Percentiles rank a stretch among this genome's conserved stretches.
Conservation (phyloP, 768 basidiomycete species). For the Coprinopsis strossmayeri region DNA sequence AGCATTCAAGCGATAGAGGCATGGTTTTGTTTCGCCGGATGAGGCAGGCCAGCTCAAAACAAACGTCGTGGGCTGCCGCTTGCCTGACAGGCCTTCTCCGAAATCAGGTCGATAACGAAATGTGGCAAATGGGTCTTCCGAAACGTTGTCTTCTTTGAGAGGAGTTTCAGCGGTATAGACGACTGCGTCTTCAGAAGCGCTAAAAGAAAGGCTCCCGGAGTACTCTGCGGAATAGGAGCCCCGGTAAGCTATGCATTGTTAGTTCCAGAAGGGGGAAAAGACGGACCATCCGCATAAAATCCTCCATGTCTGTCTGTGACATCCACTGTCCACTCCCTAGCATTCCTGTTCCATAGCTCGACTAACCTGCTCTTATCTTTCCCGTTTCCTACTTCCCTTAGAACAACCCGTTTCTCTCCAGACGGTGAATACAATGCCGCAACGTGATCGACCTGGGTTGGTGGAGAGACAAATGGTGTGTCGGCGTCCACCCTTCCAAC, state of each 20-base stretch:
- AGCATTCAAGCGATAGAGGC: slow-evolving; percentile 11
- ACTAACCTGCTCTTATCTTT: slow-evolving; percentile 40
- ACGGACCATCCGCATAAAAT: slow-evolving; percentile 58
- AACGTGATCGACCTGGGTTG: slow-evolving; percentile 15
- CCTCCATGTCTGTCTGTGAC: slow-evolving; percentile 52
- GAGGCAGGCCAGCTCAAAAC: slow-evolving; percentile 39
- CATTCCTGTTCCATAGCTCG: slow-evolving; percentile 49
- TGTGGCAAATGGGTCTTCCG: slow-evolving; percentile 31
- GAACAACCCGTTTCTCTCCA: slow-evolving; percentile 33
- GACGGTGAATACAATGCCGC: slow-evolving; percentile 6
- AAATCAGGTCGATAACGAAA: slow-evolving; percentile 54
- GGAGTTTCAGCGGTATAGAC: slow-evolving; percentile 60
- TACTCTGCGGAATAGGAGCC: too few relatives aligned
- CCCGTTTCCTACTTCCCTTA: slow-evolving; percentile 37
- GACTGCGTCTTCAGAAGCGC: slow-evolving; percentile 42
- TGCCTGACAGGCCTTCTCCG: slow-evolving; percentile 55
- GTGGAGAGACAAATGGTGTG: slow-evolving; percentile 32
- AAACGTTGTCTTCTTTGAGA: slow-evolving; percentile 17
- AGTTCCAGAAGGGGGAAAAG: too few relatives aligned
- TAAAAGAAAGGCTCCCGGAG: slow-evolving; percentile 46
- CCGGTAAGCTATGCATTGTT: too few relatives aligned
- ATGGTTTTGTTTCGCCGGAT: slow-evolving; percentile 11
- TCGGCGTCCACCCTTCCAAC: slow-evolving; percentile 31
- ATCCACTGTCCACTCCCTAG: slow-evolving; percentile 41
- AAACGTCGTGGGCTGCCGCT: slow-evolving; percentile 47